Evolutionary conservation across 2,329 filamentous ascomycete genomes (phyloP).

Genomic region (Hymenotorrendiella dingleyae): DNA sequence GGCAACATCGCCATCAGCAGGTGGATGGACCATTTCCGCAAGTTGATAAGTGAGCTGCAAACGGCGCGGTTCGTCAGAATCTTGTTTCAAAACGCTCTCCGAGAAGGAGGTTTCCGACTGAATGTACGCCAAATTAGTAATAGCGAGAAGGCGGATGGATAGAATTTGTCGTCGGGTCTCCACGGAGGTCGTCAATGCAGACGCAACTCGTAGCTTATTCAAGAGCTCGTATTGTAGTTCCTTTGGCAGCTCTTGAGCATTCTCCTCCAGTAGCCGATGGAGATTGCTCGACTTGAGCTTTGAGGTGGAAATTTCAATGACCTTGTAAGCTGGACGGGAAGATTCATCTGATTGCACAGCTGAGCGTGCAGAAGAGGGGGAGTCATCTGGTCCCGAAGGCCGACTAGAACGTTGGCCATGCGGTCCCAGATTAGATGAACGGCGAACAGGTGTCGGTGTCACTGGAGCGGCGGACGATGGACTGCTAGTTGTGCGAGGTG

Average conservation of each 20-base stretch:
- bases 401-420: constrained; percentile 27
- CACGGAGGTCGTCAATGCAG: constrained; percentile 63
- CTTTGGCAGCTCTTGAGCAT: constrained; percentile 61
- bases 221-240: constrained; percentile 78
- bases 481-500: constrained; percentile 26
- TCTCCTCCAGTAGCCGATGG: constrained; percentile 50
- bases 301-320: constrained; percentile 46
- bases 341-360: constrained; percentile 23
- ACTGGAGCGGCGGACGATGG: constrained; percentile 24
- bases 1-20: constrained; percentile 58
- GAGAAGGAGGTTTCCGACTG: constrained; percentile 77
- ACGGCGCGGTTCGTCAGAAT: constrained; percentile 81
- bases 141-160: constrained; percentile 74
- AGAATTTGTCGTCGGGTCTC: constrained; percentile 70
- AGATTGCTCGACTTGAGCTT: constrained; percentile 47
- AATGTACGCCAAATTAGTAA: constrained; percentile 88
- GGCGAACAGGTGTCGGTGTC: constrained; percentile 30
- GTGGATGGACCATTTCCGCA: constrained; percentile 83
- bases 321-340: constrained; percentile 23
- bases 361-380: constrained; percentile 28
- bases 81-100: constrained; percentile 78
- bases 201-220: constrained; percentile 75
- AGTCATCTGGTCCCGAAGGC: constrained; percentile 31
- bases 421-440: constrained; percentile 31
- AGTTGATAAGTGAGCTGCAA: constrained; percentile 90